Conservation (phyloP, 2,329 filamentous ascomycete genomes). For the Aspergillus luchuensis region DNA sequence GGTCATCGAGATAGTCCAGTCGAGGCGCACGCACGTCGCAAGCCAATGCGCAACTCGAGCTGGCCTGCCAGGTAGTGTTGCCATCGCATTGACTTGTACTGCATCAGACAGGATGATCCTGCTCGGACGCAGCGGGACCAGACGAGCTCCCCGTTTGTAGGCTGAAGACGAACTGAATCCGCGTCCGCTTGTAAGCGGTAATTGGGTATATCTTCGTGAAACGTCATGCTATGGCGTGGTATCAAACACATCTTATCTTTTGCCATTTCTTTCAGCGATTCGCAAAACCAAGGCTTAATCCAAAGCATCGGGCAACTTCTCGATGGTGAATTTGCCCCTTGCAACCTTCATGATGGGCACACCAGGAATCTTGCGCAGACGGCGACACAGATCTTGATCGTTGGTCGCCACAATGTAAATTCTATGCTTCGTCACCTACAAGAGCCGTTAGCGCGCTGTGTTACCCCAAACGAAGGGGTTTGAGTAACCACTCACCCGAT, state of each 20-base stretch:
- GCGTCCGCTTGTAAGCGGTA: not conserved
- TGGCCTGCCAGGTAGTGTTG: not conserved
- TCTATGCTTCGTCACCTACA: constrained; percentile 61
- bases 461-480: too few species aligned
- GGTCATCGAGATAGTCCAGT: not conserved
- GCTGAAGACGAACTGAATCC: not conserved
- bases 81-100: not conserved
- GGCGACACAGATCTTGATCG: constrained; percentile 74
- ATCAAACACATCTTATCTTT: not conserved
- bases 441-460: not conserved
- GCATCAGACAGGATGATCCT: not conserved
- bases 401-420: constrained; percentile 76
- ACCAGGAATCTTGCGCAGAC: constrained; percentile 79
- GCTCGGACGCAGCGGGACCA: not conserved
- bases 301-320: constrained; percentile 82
- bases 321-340: constrained; percentile 90
- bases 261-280: not conserved
- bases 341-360: constrained; percentile 73
- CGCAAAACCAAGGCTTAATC: constrained; percentile 44
- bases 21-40: not conserved
- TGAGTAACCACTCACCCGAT: constrained; percentile 53
- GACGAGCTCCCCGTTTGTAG: not conserved
- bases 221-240: not conserved
- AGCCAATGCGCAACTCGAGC: not conserved
- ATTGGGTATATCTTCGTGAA: constrained; percentile 1